Conservation (phyloP, 2,329 filamentous ascomycete species). For the Aspergillus sp. region DNA sequence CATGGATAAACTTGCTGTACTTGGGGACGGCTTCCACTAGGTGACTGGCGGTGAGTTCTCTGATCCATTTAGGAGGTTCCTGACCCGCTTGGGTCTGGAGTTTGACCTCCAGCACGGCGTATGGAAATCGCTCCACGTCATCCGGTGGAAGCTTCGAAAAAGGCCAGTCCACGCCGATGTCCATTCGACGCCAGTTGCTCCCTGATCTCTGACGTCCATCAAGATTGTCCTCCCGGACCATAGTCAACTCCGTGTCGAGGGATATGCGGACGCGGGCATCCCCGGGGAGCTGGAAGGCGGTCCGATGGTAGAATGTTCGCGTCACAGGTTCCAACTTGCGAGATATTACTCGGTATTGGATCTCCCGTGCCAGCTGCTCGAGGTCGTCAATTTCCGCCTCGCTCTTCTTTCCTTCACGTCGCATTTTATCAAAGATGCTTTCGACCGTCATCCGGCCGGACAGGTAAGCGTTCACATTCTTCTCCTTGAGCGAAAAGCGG, state of each 20-base stretch:
- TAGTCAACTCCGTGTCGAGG: conserved; percentile 90
- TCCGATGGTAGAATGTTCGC: conserved; percentile 96
- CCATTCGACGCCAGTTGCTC: conserved; percentile 93
- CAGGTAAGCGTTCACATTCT: conserved; percentile 92
- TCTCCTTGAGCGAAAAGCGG: conserved; percentile 92
- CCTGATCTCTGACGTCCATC: conserved; percentile 75
- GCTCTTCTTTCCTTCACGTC: conserved; percentile 91
- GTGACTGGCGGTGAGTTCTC: conserved; percentile 87
- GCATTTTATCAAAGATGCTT: conserved; percentile 92
- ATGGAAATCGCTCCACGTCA: conserved; percentile 89
- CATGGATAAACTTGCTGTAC: conserved; percentile 99
- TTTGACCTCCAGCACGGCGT: conserved; percentile 95
- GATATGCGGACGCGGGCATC: conserved; percentile 96
- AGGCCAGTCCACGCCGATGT: conserved; percentile 94
- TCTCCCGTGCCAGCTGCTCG: conserved; percentile 83
- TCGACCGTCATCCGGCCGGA: conserved; percentile 79
- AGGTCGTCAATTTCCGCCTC: conserved; percentile 86
- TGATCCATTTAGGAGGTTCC: conserved; percentile 94
- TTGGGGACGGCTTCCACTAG: conserved; percentile 98
- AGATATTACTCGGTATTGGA: conserved; percentile 89
- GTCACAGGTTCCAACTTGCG: conserved; percentile 86
- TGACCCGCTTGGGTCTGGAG: conserved; percentile 94
- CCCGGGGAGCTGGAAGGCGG: conserved; percentile 93
- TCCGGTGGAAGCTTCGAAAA: conserved; percentile 83
- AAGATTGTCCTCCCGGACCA: conserved; percentile 92